phyloP scores from a whole-genome alignment of 805 yeast genomes.

The Teunomyces aglyptinius region DNA sequence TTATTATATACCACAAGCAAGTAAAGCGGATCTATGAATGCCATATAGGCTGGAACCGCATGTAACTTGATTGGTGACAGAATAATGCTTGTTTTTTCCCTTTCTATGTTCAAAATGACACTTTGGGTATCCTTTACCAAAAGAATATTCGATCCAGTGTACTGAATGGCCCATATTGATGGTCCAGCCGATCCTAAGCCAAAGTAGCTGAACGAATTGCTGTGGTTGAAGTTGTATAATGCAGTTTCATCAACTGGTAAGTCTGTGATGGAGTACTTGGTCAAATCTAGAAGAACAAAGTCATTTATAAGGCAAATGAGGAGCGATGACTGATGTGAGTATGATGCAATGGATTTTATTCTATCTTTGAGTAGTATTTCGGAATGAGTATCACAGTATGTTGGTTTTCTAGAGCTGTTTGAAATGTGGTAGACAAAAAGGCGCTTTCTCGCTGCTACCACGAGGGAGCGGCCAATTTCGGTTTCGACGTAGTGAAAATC shows the following conservation, averaged over 20 bases:
- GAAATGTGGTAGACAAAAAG: constrained; percentile 25
- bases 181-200: constrained; percentile 35
- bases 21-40: constrained; percentile 33
- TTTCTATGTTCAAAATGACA: constrained; percentile 13
- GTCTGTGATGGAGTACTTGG: constrained; percentile 12
- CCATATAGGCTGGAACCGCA: constrained; percentile 23
- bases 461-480: constrained; percentile 20
- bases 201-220: constrained; percentile 38
- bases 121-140: constrained; percentile 35
- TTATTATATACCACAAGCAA: constrained; percentile 30
- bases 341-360: constrained; percentile 19
- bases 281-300: constrained; percentile 25
- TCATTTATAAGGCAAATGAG: constrained; percentile 25
- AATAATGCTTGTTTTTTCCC: constrained; percentile 9
- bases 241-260: constrained; percentile 19
- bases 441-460: constrained; percentile 30
- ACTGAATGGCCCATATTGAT: constrained; percentile 19
- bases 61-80: constrained; percentile 23
- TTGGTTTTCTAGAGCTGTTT: constrained; percentile 30
- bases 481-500: constrained; percentile 18
- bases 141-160: constrained; percentile 14
- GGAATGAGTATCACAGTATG: constrained; percentile 21
- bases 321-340: constrained; percentile 11
- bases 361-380: constrained; percentile 32
- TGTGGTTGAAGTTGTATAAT: constrained; percentile 17